A percentile compares a stretch with the other conserved stretches of the same genome.
Conservation (phyloP, 495 filamentous ascomycete genomes). For the Evernia prunastri region DNA sequence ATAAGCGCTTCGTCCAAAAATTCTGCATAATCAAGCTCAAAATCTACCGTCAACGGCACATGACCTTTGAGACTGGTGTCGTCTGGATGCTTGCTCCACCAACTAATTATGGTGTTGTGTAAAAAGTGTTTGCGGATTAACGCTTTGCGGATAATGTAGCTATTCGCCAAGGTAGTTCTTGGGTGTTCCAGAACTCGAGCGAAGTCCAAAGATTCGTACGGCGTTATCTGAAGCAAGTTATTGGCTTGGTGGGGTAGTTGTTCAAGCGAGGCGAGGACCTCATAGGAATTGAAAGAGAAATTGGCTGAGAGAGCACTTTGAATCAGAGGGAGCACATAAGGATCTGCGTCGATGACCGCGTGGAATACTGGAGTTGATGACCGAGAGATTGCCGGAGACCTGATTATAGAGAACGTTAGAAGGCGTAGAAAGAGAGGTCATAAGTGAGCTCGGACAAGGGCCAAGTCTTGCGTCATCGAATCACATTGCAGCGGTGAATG, state of each 20-base stretch:
- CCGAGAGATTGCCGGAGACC: conserved; percentile 7
- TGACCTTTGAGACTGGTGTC: conserved; percentile 55
- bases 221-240: conserved; percentile 69
- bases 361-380: conserved; percentile 44
- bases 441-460: neutral
- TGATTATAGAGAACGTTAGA: neutral
- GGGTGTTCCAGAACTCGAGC: conserved; percentile 58
- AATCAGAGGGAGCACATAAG: conserved; percentile 80
- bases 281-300: conserved; percentile 44
- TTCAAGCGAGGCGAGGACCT: conserved; percentile 41
- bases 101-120: conserved; percentile 67
- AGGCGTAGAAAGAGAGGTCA: neutral
- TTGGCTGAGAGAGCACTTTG: conserved; percentile 58
- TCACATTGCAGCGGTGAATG: neutral
- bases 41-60: conserved; percentile 67
- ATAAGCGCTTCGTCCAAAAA: conserved; percentile 89
- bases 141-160: conserved; percentile 92
- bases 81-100: conserved; percentile 73
- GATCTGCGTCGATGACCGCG: conserved; percentile 71
- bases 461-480: neutral
- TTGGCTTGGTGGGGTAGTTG: conserved; percentile 39
- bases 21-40: conserved; percentile 94
- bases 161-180: conserved; percentile 58
- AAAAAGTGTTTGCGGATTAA: conserved; percentile 96
- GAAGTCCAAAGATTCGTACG: conserved; percentile 85